phyloP scores from a whole-genome alignment of 352 stramenopile genomes.

The Globisporangium polare region DNA sequence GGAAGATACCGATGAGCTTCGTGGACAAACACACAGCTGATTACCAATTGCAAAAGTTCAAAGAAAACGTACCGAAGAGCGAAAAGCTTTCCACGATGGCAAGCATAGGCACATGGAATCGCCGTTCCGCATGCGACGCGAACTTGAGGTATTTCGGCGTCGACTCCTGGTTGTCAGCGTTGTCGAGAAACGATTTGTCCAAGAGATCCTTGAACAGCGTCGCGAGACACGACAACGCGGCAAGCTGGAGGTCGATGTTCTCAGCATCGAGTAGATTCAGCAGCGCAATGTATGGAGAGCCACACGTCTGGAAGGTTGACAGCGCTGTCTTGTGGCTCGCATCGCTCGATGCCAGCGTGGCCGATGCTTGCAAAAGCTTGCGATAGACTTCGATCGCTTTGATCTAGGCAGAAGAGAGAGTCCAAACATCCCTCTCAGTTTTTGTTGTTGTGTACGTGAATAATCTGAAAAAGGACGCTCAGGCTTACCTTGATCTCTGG shows the following conservation, averaged over 20 bases:
- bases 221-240: conserved; percentile 34
- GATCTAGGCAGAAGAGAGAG: conserved; percentile 4
- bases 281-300: conserved; percentile 26
- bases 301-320: conserved; percentile 29
- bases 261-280: conserved; percentile 24
- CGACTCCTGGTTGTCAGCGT: conserved; percentile 26
- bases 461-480: background rate
- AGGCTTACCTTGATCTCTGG: conserved; percentile 9
- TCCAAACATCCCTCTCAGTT: background rate
- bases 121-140: conserved; percentile 25
- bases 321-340: conserved; percentile 8
- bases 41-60: no score
- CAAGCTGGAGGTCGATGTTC: conserved; percentile 26
- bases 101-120: conserved; percentile 37
- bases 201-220: conserved; percentile 13
- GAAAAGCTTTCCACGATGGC: conserved; percentile 52
- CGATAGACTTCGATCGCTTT: conserved; percentile 23
- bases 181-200: conserved; percentile 20
- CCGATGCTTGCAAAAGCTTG: conserved; percentile 19
- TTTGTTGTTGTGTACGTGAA: background rate
- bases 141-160: conserved; percentile 26
- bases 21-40: background rate
- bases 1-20: background rate
- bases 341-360: background rate
- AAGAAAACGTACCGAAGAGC: conserved; percentile 25